Percentiles rank a stretch among this genome's conserved stretches.
These are phyloP conservation scores for Linderniella brevidens DNA, from an alignment of 257 asterid genomes.

Conservation along the genomic window DNA sequence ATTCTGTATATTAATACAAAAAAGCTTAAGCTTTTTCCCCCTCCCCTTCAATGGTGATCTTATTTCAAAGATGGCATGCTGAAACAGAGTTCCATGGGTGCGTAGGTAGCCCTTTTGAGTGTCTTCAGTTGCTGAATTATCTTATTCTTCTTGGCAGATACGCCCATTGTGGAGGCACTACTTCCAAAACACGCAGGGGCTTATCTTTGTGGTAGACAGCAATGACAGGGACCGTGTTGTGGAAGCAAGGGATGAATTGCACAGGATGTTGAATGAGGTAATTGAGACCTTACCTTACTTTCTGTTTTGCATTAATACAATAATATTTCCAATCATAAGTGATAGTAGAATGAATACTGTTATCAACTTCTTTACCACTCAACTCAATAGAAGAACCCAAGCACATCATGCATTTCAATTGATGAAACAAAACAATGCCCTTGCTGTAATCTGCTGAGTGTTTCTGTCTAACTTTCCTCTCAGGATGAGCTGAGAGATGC, in stretches of 20 bases:
- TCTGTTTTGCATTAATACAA: background rate
- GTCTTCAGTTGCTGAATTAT: conserved; percentile 3
- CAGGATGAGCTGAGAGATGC: conserved; percentile 67
- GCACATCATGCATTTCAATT: too few relatives aligned
- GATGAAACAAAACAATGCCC: too few relatives aligned
- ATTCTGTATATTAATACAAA: background rate
- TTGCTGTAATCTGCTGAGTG: too few relatives aligned
- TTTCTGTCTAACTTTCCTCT: conserved; percentile 3
- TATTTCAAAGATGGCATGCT: background rate
- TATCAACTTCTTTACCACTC: too few relatives aligned
- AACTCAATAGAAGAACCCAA: too few relatives aligned
- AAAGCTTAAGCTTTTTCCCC: background rate
- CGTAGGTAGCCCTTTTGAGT: too few relatives aligned
- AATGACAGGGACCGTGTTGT: too few relatives aligned
- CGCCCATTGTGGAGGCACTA: conserved; percentile 97
- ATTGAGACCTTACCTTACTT: conserved; percentile 5
- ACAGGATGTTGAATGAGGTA: conserved; percentile 87
- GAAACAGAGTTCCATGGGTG: background rate
- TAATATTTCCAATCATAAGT: background rate
- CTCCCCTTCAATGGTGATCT: background rate
- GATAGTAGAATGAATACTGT: too few relatives aligned
- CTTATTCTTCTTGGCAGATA: conserved; percentile 27
- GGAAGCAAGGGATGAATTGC: conserved; percentile 47
- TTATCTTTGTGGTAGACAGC: conserved; percentile 70
- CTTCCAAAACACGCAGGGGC: conserved; percentile 90